Base-by-base conservation (phyloP, 73 alveolate genomes). In the Paramecium sonneborni region DNA sequence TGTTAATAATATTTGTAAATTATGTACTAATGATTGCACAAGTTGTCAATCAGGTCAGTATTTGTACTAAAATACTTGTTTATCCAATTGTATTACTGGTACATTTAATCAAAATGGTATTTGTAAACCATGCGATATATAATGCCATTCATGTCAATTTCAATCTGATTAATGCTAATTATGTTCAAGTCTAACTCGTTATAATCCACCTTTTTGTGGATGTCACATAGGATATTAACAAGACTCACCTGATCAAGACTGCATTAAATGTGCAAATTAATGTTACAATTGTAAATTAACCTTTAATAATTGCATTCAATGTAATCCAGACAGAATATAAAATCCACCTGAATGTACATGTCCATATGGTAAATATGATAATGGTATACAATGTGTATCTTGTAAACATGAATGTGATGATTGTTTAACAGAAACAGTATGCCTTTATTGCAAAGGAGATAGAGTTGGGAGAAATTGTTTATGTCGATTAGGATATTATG, bases 401-500 rank as follows among this genome's bases (percentile, higher is more conserved):
- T 62, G 84, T 32, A 26, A 11, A 62, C 44, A 30, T 62, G 84
- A 30, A 30, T 62, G 84, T 62, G 84, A 62, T 26, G 84, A 62
- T 62, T 62, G 84, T 62, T 62, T 62, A 62, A 6, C 48, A 12
- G 12, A 26, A 14, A 11, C 84, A 4, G 6, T 62, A 7, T 79
- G 90, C 24, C 41, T 79, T 20, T 43, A 7, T 43, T 79, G 90
- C 10, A 79, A 44, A 41, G 90, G 90, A 24, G 90, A 79, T 79
- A 79, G 90, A 79, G 74, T 79, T 14, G 74, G 74, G 15, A 14
- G n/a, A 10, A 26, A 21, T 43, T 79, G 86, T 72, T 14, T 32
- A 15, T 72, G 86, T 72, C n/a, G 58, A 35, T 15, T 72, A 9
- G 86, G 86, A 72, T 28, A 34, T 20, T 72, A 72, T 15, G 86